Conservation (phyloP, 73 alveolate genomes). For the Blepharisma japonicum region DNA sequence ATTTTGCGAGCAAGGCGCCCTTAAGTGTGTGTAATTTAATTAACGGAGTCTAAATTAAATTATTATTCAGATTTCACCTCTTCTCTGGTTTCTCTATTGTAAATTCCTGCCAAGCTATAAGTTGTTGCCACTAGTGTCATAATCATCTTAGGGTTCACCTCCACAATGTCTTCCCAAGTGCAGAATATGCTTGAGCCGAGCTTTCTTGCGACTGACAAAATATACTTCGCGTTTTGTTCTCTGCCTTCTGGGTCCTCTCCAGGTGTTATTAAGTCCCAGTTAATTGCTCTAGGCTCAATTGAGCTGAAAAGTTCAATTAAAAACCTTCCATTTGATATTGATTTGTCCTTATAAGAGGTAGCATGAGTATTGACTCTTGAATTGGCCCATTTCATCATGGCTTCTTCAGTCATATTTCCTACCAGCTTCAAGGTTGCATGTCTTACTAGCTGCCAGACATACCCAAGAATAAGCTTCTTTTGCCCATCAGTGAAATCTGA, state of each 20-base stretch:
- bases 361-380: slow-evolving; percentile 50
- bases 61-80: no score
- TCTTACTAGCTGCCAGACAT: slow-evolving; percentile 92
- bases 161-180: slow-evolving; percentile 92
- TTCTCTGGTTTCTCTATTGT: background rate
- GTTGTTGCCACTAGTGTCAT: slow-evolving; percentile 30
- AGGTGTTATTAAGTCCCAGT: slow-evolving; percentile 79
- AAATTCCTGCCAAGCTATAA: background rate
- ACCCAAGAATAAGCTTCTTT: slow-evolving; percentile 80
- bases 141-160: slow-evolving; percentile 57
- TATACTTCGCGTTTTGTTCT: slow-evolving; percentile 87
- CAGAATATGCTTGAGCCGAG: slow-evolving; percentile 92
- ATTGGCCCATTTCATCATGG: slow-evolving; percentile 72
- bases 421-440: slow-evolving; percentile 32
- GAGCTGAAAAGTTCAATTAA: slow-evolving; percentile 73
- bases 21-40: no score
- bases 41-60: no score
- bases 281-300: slow-evolving; percentile 90
- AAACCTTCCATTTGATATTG: slow-evolving; percentile 67
- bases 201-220: slow-evolving; percentile 94
- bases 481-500: slow-evolving; percentile 83
- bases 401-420: slow-evolving; percentile 47
- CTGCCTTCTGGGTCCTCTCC: slow-evolving; percentile 89
- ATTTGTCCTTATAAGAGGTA: slow-evolving; percentile 65
- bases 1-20: no score